Conservation (phyloP, 139 green algal genomes). For the Pleodorina starrii region DNA sequence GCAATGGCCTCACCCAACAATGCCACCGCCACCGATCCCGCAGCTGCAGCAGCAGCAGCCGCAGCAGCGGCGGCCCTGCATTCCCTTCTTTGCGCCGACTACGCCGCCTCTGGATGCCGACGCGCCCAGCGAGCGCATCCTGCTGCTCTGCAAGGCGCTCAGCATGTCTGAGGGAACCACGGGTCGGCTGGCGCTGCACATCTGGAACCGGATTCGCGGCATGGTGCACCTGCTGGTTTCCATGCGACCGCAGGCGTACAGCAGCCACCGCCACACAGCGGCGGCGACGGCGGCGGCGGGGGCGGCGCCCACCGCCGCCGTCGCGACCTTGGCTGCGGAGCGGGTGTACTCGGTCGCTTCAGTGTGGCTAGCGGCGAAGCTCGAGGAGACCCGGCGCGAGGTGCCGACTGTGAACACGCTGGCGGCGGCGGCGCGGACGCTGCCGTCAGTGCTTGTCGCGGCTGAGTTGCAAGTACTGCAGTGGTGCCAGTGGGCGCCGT, state of each 20-base stretch:
- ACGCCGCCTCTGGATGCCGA: neutral
- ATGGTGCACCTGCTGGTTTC: neutral
- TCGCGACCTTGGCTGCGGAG: too few species aligned
- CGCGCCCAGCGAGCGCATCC: conserved; percentile 5
- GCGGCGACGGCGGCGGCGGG: neutral
- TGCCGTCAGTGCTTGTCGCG: neutral
- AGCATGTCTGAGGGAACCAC: neutral
- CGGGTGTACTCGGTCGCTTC: conserved; percentile 4
- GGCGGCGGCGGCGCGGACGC: neutral
- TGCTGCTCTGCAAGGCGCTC: neutral
- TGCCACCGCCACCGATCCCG: too few species aligned
- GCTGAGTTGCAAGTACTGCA: conserved; percentile 20
- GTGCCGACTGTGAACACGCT: neutral
- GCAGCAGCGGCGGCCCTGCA: neutral
- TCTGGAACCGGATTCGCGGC: conserved; percentile 11
- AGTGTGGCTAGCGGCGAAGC: conserved; percentile 24
- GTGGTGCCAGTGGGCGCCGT: conserved; percentile 31
- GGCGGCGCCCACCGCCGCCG: too few species aligned
- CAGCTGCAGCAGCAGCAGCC: neutral
- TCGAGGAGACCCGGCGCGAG: conserved; percentile 23
- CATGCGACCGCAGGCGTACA: neutral
- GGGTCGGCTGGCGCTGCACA: conserved; percentile 9
- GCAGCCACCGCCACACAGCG: neutral
- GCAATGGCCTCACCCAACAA: too few species aligned
- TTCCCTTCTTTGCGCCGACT: neutral